These are phyloP conservation scores for Onygena corvina DNA, from an alignment of 2,329 filamentous ascomycete genomes.

Conservation along the genomic window DNA sequence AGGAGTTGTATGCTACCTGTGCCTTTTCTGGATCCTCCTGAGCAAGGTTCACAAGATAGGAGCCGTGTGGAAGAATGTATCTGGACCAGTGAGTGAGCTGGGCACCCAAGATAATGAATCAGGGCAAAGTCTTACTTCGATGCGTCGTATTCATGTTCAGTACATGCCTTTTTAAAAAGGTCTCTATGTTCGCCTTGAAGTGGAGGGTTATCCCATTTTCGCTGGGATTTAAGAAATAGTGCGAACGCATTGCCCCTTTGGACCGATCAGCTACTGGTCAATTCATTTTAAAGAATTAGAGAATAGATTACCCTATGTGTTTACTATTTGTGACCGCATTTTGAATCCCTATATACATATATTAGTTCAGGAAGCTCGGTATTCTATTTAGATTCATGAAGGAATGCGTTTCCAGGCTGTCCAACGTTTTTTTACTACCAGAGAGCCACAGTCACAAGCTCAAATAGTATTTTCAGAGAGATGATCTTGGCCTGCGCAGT, in stretches of 20 bases:
- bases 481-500: no score
- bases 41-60: slow-evolving; percentile 91
- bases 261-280: background rate
- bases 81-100: slow-evolving; percentile 19
- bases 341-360: slow-evolving; percentile 55
- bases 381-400: no score
- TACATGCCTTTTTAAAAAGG: slow-evolving; percentile 58
- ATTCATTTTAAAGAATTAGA: background rate
- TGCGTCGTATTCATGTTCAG: slow-evolving; percentile 58
- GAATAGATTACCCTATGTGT: slow-evolving; percentile 51
- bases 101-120: background rate
- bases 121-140: slow-evolving; percentile 33
- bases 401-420: no score
- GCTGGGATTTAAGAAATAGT: slow-evolving; percentile 88
- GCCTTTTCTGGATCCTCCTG: slow-evolving; percentile 70
- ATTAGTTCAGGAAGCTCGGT: background rate
- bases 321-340: slow-evolving; percentile 69
- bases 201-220: slow-evolving; percentile 81
- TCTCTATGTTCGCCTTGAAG: slow-evolving; percentile 55
- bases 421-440: no score
- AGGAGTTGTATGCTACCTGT: slow-evolving; percentile 70
- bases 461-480: no score
- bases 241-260: slow-evolving; percentile 77
- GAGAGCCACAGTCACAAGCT: no score
- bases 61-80: slow-evolving; percentile 81